Evolutionary conservation across 2,329 filamentous ascomycete genomes (phyloP).

Genomic region (Fusarium hostae): DNA sequence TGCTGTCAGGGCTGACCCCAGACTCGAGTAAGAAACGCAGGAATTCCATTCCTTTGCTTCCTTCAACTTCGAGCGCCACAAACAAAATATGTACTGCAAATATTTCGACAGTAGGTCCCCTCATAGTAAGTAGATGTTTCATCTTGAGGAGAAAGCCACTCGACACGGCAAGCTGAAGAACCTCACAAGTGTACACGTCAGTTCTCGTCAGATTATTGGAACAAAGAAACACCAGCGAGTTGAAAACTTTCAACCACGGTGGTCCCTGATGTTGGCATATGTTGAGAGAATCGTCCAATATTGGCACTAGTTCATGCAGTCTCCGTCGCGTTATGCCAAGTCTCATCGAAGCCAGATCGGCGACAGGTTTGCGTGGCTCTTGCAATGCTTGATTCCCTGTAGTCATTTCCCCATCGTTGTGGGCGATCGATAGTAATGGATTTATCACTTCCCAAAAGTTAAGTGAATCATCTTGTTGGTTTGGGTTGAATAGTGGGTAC

Average conservation of each 20-base stretch:
- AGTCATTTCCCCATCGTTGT: accelerated
- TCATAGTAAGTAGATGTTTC: neutral
- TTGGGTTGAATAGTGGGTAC: accelerated
- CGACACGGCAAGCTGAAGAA: accelerated
- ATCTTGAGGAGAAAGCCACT: neutral
- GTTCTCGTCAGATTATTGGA: accelerated
- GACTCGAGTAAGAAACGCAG: neutral
- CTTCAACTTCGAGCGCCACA: accelerated
- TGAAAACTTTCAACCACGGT: neutral
- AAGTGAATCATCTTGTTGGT: accelerated
- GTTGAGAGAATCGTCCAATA: accelerated
- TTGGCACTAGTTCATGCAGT: neutral
- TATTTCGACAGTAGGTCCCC: accelerated
- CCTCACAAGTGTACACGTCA: accelerated
- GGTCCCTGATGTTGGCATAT: accelerated
- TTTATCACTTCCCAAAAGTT: accelerated
- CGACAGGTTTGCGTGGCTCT: accelerated
- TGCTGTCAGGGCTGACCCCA: accelerated
- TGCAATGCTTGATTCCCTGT: accelerated
- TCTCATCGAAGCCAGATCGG: accelerated
- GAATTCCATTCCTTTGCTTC: accelerated
- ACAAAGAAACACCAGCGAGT: neutral
- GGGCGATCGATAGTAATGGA: accelerated
- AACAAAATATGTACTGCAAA: neutral
- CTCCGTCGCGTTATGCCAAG: accelerated